phyloP scores from a whole-genome alignment of 805 yeast species.

The Metschnikowia lunata region DNA sequence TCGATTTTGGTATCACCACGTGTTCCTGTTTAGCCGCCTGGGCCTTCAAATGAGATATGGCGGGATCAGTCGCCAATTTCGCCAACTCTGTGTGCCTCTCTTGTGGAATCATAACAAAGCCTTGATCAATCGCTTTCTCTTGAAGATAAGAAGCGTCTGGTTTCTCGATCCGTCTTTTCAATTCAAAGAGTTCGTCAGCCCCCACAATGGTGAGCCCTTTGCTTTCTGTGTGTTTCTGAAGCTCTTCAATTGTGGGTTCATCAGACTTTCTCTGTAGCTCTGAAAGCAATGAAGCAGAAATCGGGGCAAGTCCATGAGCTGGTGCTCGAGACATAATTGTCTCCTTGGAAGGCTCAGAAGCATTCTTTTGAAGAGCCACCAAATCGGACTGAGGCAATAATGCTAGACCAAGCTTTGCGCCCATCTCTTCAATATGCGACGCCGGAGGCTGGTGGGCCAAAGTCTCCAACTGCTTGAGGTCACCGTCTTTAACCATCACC shows the following conservation, averaged over 20 bases:
- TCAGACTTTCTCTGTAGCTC: constrained; percentile 14
- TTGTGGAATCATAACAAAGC: constrained; percentile 3
- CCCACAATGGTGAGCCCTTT: constrained; percentile 1
- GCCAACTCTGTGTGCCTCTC: constrained; percentile 5
- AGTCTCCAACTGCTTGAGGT: constrained; percentile 7
- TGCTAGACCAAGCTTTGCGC: constrained; percentile 4
- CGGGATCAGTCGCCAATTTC: constrained; percentile 5
- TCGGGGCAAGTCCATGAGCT: constrained; percentile 10
- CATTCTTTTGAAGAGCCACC: neutral
- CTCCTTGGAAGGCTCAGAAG: constrained; percentile 6
- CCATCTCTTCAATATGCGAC: constrained; percentile 2
- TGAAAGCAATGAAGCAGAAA: constrained; percentile 1
- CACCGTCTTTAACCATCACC: constrained; percentile 11
- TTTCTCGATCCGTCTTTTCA: constrained; percentile 4
- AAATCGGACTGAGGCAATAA: constrained; percentile 1
- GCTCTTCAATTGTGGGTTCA: constrained; percentile 7
- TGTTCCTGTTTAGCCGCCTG: constrained; percentile 13
- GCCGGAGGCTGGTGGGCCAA: constrained; percentile 4
- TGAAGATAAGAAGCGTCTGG: constrained; percentile 5
- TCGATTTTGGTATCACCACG: constrained; percentile 5
- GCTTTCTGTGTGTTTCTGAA: constrained; percentile 2
- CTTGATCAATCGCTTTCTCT: constrained; percentile 7
- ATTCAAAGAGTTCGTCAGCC: constrained; percentile 13
- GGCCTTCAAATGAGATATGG: constrained; percentile 3
- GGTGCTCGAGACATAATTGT: constrained; percentile 11